Evolutionary conservation across 306 rosid genomes (phyloP).

Genomic region (Cucurbita pepo): DNA sequence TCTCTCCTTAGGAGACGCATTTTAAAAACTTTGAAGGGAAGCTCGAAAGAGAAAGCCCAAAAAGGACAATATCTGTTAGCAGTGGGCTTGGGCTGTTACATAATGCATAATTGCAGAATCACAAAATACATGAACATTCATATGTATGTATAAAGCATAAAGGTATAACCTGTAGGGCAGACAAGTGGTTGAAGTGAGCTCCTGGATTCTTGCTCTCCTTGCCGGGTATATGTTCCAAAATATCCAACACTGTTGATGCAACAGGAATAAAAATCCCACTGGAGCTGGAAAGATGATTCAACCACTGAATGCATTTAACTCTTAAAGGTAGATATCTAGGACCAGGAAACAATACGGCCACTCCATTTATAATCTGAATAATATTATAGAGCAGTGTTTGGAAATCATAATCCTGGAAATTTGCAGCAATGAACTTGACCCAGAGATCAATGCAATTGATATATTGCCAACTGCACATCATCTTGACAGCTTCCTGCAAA

Average conservation of each 20-base stretch:
- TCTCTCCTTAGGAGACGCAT: no score
- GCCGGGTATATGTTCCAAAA: conserved; percentile 50
- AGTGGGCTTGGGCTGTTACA: no score
- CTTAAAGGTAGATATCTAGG: conserved; percentile 91
- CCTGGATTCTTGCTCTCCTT: conserved; percentile 53
- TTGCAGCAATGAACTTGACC: conserved; percentile 48
- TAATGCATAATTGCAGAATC: neutral
- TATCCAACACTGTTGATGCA: conserved; percentile 57
- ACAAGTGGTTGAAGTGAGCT: conserved; percentile 25
- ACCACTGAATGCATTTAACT: conserved; percentile 76
- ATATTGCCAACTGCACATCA: conserved; percentile 65
- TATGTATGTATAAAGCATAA: neutral
- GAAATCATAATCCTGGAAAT: conserved; percentile 50
- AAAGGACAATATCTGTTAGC: no score
- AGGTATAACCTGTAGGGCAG: conserved; percentile 49
- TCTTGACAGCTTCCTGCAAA: conserved; percentile 65
- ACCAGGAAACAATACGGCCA: conserved; percentile 66
- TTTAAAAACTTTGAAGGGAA: no score
- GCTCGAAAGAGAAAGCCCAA: no score
- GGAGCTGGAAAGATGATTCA: conserved; percentile 59
- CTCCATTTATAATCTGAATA: conserved; percentile 65
- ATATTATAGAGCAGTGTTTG: conserved; percentile 45
- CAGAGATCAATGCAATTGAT: conserved; percentile 73
- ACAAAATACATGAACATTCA: neutral
- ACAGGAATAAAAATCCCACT: conserved; percentile 80